Evolutionary conservation across 2,329 filamentous ascomycete species (phyloP).

Genomic region (Coniochaeta sp.): DNA sequence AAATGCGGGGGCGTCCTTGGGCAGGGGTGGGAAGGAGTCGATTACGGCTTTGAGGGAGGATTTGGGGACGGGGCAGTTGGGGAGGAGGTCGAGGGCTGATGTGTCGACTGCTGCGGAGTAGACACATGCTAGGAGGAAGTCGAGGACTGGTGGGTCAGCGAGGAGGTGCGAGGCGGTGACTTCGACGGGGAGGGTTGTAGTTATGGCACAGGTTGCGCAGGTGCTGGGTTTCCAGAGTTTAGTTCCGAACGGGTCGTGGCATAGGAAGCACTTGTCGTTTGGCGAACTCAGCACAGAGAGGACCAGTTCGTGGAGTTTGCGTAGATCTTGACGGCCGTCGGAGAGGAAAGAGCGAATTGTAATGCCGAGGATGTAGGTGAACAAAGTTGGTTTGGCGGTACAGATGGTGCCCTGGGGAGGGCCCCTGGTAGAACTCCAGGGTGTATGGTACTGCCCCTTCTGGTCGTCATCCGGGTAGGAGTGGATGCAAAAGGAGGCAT

Average conservation of each 20-base stretch:
- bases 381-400: conserved; percentile 10
- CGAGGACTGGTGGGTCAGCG: conserved; percentile 13
- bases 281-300: conserved; percentile 9
- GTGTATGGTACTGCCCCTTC: neutral
- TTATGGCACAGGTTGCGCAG: conserved; percentile 8
- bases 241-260: conserved; percentile 5
- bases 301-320: conserved; percentile 9
- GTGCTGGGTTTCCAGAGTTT: conserved; percentile 12
- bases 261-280: conserved; percentile 11
- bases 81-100: conserved; percentile 9
- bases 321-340: neutral
- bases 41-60: conserved; percentile 8
- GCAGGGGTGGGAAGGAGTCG: conserved; percentile 14
- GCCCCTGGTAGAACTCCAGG: conserved; percentile 4
- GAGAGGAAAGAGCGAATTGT: conserved; percentile 10
- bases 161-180: conserved; percentile 11
- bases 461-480: conserved; percentile 9
- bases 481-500: conserved; percentile 16
- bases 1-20: conserved; percentile 4
- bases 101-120: conserved; percentile 10
- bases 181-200: conserved; percentile 6
- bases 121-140: conserved; percentile 15
- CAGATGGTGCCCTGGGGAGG: conserved; percentile 9
- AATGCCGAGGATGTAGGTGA: conserved; percentile 14
- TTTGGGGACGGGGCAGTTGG: conserved; percentile 11